Evolutionary conservation across 192 early-diverging fungal genomes (phyloP).

Genomic region (Coemansia erecta): DNA sequence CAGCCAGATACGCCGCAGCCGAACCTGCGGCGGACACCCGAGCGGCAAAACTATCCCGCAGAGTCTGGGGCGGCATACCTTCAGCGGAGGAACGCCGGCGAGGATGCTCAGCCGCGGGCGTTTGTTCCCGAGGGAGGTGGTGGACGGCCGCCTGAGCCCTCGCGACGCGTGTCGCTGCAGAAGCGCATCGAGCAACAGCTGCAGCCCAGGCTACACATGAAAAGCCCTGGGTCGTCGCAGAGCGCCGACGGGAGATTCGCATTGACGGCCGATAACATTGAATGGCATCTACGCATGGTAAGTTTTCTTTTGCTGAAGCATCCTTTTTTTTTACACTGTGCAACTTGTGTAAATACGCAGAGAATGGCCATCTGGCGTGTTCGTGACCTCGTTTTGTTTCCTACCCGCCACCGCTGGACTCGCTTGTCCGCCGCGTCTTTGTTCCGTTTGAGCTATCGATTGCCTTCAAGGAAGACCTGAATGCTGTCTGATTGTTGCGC

Average conservation of each 20-base stretch:
- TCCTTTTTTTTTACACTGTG: not conserved
- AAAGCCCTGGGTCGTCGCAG: slow-evolving; percentile 18
- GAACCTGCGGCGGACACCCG: not conserved
- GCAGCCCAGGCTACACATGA: slow-evolving; percentile 47
- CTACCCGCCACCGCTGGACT: no score
- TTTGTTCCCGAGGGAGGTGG: slow-evolving; percentile 5
- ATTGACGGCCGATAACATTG: slow-evolving; percentile 42
- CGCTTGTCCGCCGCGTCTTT: no score
- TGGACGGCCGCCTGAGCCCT: slow-evolving; percentile 13
- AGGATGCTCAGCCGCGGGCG: slow-evolving; percentile 8
- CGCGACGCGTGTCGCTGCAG: slow-evolving; percentile 34
- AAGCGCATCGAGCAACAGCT: slow-evolving; percentile 37
- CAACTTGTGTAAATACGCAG: no score
- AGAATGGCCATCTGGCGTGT: no score
- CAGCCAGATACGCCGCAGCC: not conserved
- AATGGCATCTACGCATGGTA: slow-evolving; percentile 54
- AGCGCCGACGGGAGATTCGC: slow-evolving; percentile 35
- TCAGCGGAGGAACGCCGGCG: slow-evolving; percentile 19
- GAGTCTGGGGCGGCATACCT: no score
- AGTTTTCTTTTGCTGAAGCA: slow-evolving; percentile 9
- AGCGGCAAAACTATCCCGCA: not conserved
- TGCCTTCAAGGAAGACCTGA: no score
- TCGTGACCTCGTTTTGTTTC: no score
- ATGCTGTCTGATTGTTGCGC: no score
- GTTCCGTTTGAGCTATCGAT: no score